These are phyloP conservation scores for Fennellomyces sp. DNA, from an alignment of 371 early-diverging fungal species.

Conservation along the genomic window DNA sequence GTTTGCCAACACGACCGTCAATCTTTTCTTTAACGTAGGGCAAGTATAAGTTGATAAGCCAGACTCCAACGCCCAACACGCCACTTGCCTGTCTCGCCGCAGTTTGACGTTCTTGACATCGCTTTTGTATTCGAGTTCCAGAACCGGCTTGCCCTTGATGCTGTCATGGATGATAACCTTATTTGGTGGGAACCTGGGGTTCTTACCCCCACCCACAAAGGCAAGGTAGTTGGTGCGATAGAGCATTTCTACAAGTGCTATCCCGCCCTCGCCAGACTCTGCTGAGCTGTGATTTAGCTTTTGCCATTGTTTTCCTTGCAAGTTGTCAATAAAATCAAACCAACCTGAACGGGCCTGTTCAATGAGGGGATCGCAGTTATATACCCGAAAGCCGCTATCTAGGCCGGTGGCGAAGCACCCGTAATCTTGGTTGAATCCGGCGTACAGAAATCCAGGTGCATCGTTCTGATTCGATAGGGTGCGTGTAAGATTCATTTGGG, in stretches of 20 bases:
- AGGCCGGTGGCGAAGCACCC: slow-evolving; percentile 95
- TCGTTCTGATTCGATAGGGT: slow-evolving; percentile 51
- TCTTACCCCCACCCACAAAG: slow-evolving; percentile 94
- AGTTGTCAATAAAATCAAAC: background rate
- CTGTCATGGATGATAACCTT: slow-evolving; percentile 94
- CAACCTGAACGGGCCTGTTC: slow-evolving; percentile 81
- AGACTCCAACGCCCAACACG: too few relatives aligned
- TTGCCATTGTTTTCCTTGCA: background rate
- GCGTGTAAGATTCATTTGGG: slow-evolving; percentile 61
- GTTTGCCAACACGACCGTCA: slow-evolving; percentile 78
- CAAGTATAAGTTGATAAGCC: background rate
- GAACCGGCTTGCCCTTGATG: slow-evolving; percentile 67
- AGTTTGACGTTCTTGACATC: slow-evolving; percentile 84
- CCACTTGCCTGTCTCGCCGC: slow-evolving; percentile 76
- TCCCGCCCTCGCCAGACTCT: slow-evolving; percentile 87
- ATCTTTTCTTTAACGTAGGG: slow-evolving; percentile 49
- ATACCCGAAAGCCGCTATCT: slow-evolving; percentile 88
- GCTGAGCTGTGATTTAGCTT: background rate
- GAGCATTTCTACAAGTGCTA: slow-evolving; percentile 93
- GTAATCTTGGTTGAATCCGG: slow-evolving; percentile 82
- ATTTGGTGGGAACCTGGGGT: slow-evolving; percentile 85
- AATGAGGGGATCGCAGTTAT: slow-evolving; percentile 91
- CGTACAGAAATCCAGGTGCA: slow-evolving; percentile 64
- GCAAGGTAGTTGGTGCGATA: slow-evolving; percentile 93
- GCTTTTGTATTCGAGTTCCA: slow-evolving; percentile 82